Evolutionary conservation across 495 filamentous ascomycete genomes (phyloP), one percentile per base, ranked within the genome.

Genomic region (Rusavskia elegans): DNA sequence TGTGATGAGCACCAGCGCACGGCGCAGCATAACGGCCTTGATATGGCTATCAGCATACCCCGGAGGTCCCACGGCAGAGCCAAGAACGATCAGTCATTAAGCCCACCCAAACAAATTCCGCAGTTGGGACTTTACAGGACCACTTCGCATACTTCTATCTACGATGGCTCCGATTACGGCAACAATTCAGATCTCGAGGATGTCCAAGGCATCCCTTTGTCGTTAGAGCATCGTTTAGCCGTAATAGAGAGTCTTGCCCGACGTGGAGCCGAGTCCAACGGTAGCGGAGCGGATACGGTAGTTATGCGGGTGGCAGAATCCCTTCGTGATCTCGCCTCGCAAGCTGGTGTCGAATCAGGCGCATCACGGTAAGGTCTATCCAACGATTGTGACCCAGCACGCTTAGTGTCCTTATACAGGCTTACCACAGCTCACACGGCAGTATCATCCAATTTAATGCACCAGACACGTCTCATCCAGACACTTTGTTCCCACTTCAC

Each of bases 401-500:
- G 44, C 62, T 66, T 39, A 66, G 55, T 51, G 17, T 20, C 49
- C 48, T 11, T 37, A 57, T 48, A 45, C 57, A 93, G 89, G 61
- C 73, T 95, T 53, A 87, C 89, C 59, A 93, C 88, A 25, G 85
- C 88, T 36, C 85, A 96, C 66, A 80, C 83, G 39, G 87, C 89
- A 17, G 74, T 96, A 35, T 81, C 85, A 49, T 82, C 84, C 32
- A 86, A 95, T 63, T 74, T 94, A 36, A 74, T 75, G n/a, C 81
- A 92, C 67, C 87, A 94, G 72, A 85, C 85, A 30, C 81, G 85
- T 48, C 77, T 80, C 19, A 74, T 95, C 6, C 84, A 89, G 66
- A 84, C 81, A 48, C 81, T 96, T 40, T 77, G 81, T 40, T 85
- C 85, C 61, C 78, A 84, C 13, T 70, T 83, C 53, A 69, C 48